Evolutionary conservation across 2,329 filamentous ascomycete species (phyloP), one percentile per base, ranked within the genome.

Genomic region (Dactylellina leptospora): DNA sequence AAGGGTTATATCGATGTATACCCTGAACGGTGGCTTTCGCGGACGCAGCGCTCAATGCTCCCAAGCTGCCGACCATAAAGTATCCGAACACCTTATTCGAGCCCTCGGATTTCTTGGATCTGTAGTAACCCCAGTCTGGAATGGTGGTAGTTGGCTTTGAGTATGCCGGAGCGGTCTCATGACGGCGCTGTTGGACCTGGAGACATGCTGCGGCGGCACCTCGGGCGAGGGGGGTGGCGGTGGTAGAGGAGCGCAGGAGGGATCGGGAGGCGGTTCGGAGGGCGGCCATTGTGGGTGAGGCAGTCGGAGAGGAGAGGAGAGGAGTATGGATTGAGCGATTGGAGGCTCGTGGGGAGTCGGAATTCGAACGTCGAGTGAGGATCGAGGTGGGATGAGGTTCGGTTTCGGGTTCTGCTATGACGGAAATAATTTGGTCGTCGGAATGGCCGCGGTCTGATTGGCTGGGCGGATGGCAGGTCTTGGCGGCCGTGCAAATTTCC

Each of bases 21-120:
- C 95, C 93, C 86, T 97, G 92, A 77, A 99, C 92, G 76, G 95
- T 97, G 78, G 91, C 92, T 89, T 99, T 99, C 80, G 93, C 95
- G 79, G 93, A 93, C 76, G 95, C 90, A 69, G 93, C 93, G 75
- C 90, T 88, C 80, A 97, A 85, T 79, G 95, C 90, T 80, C 95
- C 95, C 86, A 99, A 90, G 63, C 91, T 89, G 78, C 95, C 95
- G 76, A 96, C 95, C 91, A 97, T 96, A 84, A 99, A 97, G 87
- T 99, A 99, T 79, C 89, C 88, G 82, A 96, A 95, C 77, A 96
- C 84, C 84, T 93, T 90, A 83, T 96, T 96, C 79, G 85, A 84
- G 76, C 83, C 85, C 81, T 89, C 84, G 77, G 83, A 82, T 76
- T 84, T 83, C 80, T 87, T 88, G 82, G 86, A 89, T 82, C 88